Evolutionary conservation across 805 yeast genomes (phyloP).

Genomic region (Zygoascus flipseniorum): DNA sequence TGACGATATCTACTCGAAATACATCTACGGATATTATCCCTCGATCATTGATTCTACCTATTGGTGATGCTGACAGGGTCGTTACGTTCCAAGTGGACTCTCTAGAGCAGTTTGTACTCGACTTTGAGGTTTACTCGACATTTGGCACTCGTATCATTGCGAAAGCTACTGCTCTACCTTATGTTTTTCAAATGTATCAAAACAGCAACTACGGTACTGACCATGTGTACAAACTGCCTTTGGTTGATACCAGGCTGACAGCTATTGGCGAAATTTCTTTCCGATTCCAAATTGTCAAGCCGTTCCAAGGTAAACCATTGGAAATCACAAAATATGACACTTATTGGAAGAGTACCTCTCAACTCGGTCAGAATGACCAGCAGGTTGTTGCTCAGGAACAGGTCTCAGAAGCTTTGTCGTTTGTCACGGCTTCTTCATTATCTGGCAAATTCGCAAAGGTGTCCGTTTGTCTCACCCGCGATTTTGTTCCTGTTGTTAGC

Average conservation of each 20-base stretch:
- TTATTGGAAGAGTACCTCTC: constrained; percentile 88
- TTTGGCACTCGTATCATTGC: constrained; percentile 91
- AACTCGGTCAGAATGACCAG: constrained; percentile 25
- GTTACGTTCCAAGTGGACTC: constrained; percentile 80
- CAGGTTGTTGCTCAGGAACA: constrained; percentile 4
- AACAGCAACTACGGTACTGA: constrained; percentile 23
- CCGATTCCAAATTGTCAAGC: constrained; percentile 74
- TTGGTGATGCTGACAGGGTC: constrained; percentile 55
- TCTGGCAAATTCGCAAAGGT: constrained; percentile 70
- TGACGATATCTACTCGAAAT: constrained; percentile 65
- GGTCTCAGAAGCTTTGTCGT: constrained; percentile 39
- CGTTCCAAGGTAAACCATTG: constrained; percentile 75
- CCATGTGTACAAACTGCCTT: constrained; percentile 45
- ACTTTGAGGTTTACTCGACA: constrained; percentile 86
- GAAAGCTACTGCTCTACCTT: constrained; percentile 71
- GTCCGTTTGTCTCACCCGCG: constrained; percentile 63
- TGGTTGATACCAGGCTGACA: constrained; percentile 72
- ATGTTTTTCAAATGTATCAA: constrained; percentile 30
- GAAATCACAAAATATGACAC: constrained; percentile 92
- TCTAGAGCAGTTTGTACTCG: constrained; percentile 64
- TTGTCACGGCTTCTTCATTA: constrained; percentile 86
- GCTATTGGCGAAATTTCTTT: constrained; percentile 75
- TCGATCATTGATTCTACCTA: constrained; percentile 72
- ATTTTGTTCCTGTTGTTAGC: constrained; percentile 71
- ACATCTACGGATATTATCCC: constrained; percentile 72